Conservation (phyloP, 768 basidiomycete species). For the Tephrocybe sp. region DNA sequence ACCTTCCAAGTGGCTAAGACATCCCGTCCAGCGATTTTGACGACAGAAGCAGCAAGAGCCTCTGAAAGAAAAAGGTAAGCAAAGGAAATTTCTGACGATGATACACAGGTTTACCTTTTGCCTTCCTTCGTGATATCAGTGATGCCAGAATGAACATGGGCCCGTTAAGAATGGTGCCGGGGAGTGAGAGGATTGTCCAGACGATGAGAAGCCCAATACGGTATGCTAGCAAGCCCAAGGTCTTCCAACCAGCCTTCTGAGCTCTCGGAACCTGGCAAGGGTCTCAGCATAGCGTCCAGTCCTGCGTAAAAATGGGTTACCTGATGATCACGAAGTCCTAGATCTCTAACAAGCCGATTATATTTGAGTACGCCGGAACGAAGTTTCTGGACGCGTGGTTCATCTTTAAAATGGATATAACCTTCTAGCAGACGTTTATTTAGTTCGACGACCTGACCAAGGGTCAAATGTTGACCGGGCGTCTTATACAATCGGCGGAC, state of each 20-base stretch:
- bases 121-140: slow-evolving; percentile 83
- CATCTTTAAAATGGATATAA: slow-evolving; percentile 89
- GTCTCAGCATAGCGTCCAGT: slow-evolving; percentile 1
- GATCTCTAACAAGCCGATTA: slow-evolving; percentile 81
- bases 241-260: slow-evolving; percentile 83
- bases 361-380: slow-evolving; percentile 82
- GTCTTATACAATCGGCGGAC: slow-evolving; percentile 91
- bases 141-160: slow-evolving; percentile 93
- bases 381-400: slow-evolving; percentile 82
- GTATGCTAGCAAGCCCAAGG: slow-evolving; percentile 78
- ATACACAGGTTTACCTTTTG: slow-evolving; percentile 57
- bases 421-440: slow-evolving; percentile 92
- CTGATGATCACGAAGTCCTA: slow-evolving; percentile 94
- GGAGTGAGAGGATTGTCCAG: slow-evolving; percentile 85
- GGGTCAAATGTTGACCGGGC: slow-evolving; percentile 88
- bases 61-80: slow-evolving; percentile 43
- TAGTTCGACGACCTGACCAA: slow-evolving; percentile 94
- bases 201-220: slow-evolving; percentile 71
- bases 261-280: slow-evolving; percentile 74
- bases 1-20: slow-evolving; percentile 99
- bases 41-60: slow-evolving; percentile 91
- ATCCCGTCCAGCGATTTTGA: slow-evolving; percentile 94
- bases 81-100: neutral
- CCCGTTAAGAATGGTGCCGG: slow-evolving; percentile 87
- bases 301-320: slow-evolving; percentile 30